Base-by-base conservation (phyloP, 2,329 filamentous ascomycete species). In the Claviceps paspali region DNA sequence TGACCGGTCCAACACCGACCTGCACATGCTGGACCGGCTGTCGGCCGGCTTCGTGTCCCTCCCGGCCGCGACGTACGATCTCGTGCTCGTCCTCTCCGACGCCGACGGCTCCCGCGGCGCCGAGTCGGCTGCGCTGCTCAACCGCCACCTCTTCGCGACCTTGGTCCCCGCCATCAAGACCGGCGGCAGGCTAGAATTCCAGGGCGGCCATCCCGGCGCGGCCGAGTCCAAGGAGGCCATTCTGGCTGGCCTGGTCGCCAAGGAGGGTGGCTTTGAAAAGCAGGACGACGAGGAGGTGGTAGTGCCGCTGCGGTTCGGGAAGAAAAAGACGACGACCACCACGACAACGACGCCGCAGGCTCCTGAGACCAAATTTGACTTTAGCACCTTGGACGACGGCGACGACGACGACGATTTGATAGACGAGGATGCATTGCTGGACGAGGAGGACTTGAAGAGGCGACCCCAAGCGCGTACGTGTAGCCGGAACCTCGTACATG, bases 1-100 rank as follows among this genome's bases (percentile, higher is more conserved):
- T 63, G 77, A 91, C 57, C 79, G 85, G 53, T 64, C 70, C 45
- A 66, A 71, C 32, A 88, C 86, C 43, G 91, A 98, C 54, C 69
- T 98, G 37, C 91, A 96, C 60, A 98, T 98, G 91, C 81, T 98
- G 43, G 91, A 98, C 63, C 84, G 91, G 36, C 73, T 98, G 29
- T 76, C 82, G 2, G 73, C 82, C 26, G 85, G 85, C 43, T 68
- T 94, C 27, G 83, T 91, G 40, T 66, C 76, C 6, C 76, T 98
- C 0, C 81, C 87, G 1, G 49, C 72, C 38, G 64, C 73, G 34
- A 82, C 82, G 38, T 98, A 98, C 65, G 83, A 92, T 55, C 62
- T 82, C 30, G 73, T 96, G 30, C 72, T 95, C 33, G 70, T 98
- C 38, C 76, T 96, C 44, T 80, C 82, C 45, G 84, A 87, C 57